Percentiles rank a stretch among this genome's conserved stretches.
phyloP scores from a whole-genome alignment of 139 green algal species.

The Ettlia oleoabundans region DNA sequence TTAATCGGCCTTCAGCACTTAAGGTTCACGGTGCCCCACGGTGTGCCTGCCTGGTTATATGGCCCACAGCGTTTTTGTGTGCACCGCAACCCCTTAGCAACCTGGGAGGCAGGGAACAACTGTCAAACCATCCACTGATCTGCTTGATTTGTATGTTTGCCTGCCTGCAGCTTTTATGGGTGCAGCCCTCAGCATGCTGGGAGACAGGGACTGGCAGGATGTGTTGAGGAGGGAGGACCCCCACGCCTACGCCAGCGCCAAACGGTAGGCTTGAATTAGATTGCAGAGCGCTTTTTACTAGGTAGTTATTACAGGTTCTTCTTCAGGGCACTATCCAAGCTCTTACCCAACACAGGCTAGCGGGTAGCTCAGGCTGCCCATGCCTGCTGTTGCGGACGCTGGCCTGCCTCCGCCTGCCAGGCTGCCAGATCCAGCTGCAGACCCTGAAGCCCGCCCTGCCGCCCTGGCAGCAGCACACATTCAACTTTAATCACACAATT shows the following conservation, averaged over 20 bases:
- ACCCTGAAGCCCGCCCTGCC: too few relatives aligned
- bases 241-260: background rate
- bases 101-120: too few relatives aligned
- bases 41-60: background rate
- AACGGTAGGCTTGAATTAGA: background rate
- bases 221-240: conserved; percentile 24
- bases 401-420: too few relatives aligned
- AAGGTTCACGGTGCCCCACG: too few relatives aligned
- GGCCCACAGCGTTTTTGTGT: background rate
- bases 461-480: too few relatives aligned
- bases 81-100: background rate
- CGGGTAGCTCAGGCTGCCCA: too few relatives aligned
- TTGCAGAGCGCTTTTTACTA: background rate
- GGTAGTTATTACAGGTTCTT: background rate
- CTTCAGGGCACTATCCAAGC: background rate
- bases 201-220: background rate
- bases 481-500: too few relatives aligned
- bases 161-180: conserved; percentile 30
- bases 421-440: too few relatives aligned
- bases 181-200: conserved; percentile 23
- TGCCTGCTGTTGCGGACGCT: too few relatives aligned
- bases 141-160: background rate
- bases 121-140: background rate
- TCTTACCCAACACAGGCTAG: background rate
- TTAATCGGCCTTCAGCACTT: too few relatives aligned